Percentiles rank a stretch among this genome's conserved stretches.
Conservation (phyloP, 140 eudicot species). For the Senecio squalidus region DNA sequence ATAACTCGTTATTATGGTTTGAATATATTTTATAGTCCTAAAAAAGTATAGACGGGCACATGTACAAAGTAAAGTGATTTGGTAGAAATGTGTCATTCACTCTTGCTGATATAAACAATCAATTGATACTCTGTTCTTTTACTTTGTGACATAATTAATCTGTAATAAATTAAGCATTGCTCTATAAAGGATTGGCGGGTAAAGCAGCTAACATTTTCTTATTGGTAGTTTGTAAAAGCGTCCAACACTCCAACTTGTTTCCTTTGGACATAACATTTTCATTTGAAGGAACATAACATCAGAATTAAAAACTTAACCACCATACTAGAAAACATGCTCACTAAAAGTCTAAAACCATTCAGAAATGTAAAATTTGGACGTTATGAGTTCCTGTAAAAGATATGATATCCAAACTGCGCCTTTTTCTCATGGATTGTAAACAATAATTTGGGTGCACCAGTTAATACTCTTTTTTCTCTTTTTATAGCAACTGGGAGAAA, state of each 20-base stretch:
- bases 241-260: constrained; percentile 16
- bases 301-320: constrained; percentile 3
- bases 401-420: background rate
- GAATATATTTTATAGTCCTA: constrained; percentile 1
- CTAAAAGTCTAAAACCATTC: too few species aligned
- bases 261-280: constrained; percentile 9
- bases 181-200: constrained; percentile 10
- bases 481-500: constrained; percentile 54
- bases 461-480: constrained; percentile 7
- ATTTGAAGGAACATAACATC: constrained; percentile 8
- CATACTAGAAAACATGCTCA: too few species aligned
- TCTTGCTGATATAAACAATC: constrained; percentile 14
- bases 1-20: background rate
- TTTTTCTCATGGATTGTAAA: constrained; percentile 5
- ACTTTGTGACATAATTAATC: constrained; percentile 6
- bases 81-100: constrained; percentile 16
- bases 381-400: constrained; percentile 9
- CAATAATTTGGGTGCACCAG: constrained; percentile 8
- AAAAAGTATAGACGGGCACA: constrained; percentile 13
- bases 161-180: constrained; percentile 4
- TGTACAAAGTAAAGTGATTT: constrained; percentile 19
- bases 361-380: constrained; percentile 8
- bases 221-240: constrained; percentile 5
- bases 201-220: constrained; percentile 19
- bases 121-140: constrained; percentile 4